Percentiles rank a stretch among this genome's conserved stretches.
These are phyloP conservation scores for Aspergillus saccharolyticus DNA, from an alignment of 495 filamentous ascomycete genomes.

Conservation along the genomic window DNA sequence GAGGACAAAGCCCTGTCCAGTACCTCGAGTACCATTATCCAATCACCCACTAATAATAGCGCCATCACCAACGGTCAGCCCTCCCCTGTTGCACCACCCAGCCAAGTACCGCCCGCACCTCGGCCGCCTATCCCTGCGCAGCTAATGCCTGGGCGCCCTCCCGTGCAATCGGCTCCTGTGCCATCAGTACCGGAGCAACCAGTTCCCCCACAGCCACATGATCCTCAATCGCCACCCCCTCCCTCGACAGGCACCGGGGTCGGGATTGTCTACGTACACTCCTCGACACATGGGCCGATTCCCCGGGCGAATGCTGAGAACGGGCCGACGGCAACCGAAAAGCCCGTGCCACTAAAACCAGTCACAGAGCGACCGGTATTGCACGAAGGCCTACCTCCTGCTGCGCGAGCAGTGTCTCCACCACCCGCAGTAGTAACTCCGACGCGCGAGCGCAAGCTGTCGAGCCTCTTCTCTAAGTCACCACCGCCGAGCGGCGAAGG, in stretches of 20 bases:
- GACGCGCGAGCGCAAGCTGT: constrained; percentile 61
- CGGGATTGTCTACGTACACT: constrained; percentile 27
- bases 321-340: constrained; percentile 1
- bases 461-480: constrained; percentile 64
- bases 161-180: neutral
- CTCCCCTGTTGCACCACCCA: neutral
- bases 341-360: neutral
- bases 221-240: neutral
- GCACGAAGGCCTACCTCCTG: constrained; percentile 38
- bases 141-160: neutral
- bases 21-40: neutral
- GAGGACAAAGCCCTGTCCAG: constrained; percentile 12
- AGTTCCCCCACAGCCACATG: neutral
- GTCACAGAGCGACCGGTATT: constrained; percentile 27
- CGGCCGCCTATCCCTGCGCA: neutral
- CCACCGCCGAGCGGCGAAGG: constrained; percentile 51
- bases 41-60: neutral
- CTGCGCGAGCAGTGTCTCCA: constrained; percentile 19
- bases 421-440: constrained; percentile 54
- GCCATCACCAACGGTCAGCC: neutral
- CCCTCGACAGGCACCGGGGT: constrained; percentile 9
- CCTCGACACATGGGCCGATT: constrained; percentile 36
- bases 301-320: constrained; percentile 9
- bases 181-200: neutral
- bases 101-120: neutral